A percentile compares a stretch with the other conserved stretches of the same genome.
phyloP scores from a whole-genome alignment of 345 rosid genomes.

The Syzygium grande region DNA sequence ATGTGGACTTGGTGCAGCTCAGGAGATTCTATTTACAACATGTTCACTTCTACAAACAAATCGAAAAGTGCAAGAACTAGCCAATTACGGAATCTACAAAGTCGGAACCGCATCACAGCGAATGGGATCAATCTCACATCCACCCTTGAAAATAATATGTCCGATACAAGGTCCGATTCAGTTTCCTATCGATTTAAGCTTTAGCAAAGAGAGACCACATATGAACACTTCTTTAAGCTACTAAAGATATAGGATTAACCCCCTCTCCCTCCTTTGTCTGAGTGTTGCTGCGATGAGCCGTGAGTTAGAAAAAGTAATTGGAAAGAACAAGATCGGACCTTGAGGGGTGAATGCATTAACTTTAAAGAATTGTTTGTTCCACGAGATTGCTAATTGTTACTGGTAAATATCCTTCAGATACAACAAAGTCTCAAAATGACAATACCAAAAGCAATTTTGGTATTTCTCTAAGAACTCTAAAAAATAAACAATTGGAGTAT shows the following conservation, averaged over 20 bases:
- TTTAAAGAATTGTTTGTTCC: too few species aligned
- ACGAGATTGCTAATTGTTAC: too few species aligned
- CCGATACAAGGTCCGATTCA: background rate
- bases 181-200: background rate
- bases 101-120: too few species aligned
- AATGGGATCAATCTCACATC: background rate
- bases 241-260: background rate
- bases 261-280: background rate
- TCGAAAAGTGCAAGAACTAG: background rate
- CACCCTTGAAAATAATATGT: background rate
- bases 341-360: too few species aligned
- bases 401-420: too few species aligned
- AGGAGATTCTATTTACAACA: conserved; percentile 33
- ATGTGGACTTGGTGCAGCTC: background rate
- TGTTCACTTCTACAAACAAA: conserved; percentile 26
- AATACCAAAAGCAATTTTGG: too few species aligned
- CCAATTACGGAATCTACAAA: background rate
- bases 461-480: too few species aligned
- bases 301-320: too few species aligned
- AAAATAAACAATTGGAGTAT: too few species aligned
- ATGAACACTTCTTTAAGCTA: background rate
- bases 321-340: too few species aligned
- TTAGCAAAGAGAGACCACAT: background rate
- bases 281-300: too few species aligned
- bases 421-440: too few species aligned